Conservation (phyloP, 306 rosid genomes). For the Argentina anserina region DNA sequence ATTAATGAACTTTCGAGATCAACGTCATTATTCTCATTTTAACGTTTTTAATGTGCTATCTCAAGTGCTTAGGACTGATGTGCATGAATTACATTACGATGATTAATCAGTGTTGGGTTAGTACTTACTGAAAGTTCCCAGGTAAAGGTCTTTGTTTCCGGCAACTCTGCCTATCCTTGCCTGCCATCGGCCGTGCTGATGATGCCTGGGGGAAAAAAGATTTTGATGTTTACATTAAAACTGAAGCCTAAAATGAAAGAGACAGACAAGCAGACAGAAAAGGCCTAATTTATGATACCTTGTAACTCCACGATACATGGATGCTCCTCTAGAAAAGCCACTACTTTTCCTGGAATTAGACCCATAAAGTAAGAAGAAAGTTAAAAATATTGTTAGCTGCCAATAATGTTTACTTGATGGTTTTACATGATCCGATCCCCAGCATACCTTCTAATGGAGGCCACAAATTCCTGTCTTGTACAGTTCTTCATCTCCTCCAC, state of each 20-base stretch:
- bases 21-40: neutral
- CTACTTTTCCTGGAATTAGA: slow-evolving; percentile 76
- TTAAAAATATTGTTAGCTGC: neutral
- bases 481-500: slow-evolving; percentile 94
- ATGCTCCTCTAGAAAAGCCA: slow-evolving; percentile 98
- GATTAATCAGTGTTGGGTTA: neutral
- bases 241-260: neutral
- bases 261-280: neutral
- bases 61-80: neutral
- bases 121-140: slow-evolving; percentile 94
- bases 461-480: slow-evolving; percentile 99
- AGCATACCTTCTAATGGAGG: slow-evolving; percentile 80
- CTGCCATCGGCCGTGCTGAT: slow-evolving; percentile 99
- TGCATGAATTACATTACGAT: neutral
- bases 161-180: slow-evolving; percentile 99
- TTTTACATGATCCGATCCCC: neutral
- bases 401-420: neutral
- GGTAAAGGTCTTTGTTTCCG: slow-evolving; percentile 95
- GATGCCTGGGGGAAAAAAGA: slow-evolving; percentile 59
- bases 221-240: neutral
- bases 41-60: neutral
- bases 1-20: too few species aligned
- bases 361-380: neutral
- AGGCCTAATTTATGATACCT: slow-evolving; percentile 43
- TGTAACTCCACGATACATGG: slow-evolving; percentile 99